Evolutionary conservation across 305 asterid species (phyloP).

Genomic region (Fraxinus platypoda): DNA sequence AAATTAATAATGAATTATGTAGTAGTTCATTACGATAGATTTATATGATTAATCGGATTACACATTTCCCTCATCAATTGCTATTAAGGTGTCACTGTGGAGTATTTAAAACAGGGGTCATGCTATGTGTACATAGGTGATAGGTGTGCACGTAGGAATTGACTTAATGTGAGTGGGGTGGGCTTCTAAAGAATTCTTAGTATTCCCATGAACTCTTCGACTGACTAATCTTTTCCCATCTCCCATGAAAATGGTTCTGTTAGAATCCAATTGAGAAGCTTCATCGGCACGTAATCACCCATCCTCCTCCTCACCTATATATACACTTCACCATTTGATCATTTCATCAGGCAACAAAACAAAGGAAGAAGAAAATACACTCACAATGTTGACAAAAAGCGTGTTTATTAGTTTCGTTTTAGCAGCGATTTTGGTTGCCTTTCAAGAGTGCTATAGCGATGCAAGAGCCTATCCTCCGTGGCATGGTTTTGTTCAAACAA

Average conservation of each 20-base stretch:
- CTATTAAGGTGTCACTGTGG: background rate
- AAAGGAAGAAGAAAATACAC: background rate
- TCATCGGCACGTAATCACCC: background rate
- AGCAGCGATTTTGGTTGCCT: slow-evolving; percentile 21
- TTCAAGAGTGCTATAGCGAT: background rate
- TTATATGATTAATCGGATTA: background rate
- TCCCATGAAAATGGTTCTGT: background rate
- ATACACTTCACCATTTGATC: background rate
- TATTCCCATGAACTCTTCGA: background rate
- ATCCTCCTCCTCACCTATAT: background rate
- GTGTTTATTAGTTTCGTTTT: slow-evolving; percentile 12
- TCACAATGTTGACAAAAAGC: slow-evolving; percentile 32
- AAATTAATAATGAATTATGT: background rate
- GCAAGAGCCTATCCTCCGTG: background rate
- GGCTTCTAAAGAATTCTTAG: background rate
- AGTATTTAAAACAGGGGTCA: background rate
- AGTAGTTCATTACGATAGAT: too few species aligned
- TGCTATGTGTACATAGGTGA: too few species aligned
- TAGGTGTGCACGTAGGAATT: too few species aligned
- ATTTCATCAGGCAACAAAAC: background rate
- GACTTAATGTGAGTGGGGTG: too few species aligned
- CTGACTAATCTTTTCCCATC: background rate
- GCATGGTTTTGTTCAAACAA: slow-evolving; percentile 24
- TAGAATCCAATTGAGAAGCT: background rate
- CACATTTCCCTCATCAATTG: background rate